Evolutionary conservation across 768 basidiomycete species (phyloP), one percentile per base, ranked within the genome.

Genomic region (Tylopilus sp.): DNA sequence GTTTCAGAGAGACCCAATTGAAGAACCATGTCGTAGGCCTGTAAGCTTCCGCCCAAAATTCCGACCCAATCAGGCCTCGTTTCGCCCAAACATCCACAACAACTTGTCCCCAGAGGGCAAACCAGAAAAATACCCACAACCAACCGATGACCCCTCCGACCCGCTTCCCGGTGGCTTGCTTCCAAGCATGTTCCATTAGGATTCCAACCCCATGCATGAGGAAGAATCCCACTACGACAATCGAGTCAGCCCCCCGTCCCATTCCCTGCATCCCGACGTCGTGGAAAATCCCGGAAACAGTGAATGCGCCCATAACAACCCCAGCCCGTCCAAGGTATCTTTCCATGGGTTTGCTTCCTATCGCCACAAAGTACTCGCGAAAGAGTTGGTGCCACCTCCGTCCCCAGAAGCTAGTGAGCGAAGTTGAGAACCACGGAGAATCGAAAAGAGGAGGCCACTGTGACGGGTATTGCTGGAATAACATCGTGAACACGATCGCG

Each of bases 311-410:
- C 3, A 88, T 51, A 9, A 86, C 69, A 4, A 63, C 67, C 6
- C 81, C 83, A 3, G 62, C 50, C 19, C 76, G 76, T 22, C 86
- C 84, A 25, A 80, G 59, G 6, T 80, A 55, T 48, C 59, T 60
- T 25, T 63, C 63, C 25, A 80, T 46, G 0, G 81, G 80, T 29
- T 69, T 71, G 11, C 71, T 71, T 13, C 84, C 85, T n/a, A 81
- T 55, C 13, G 63, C 66, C 37, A 85, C 66, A 59, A 88, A 87
- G 33, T 66, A 60, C 40, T 82, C 77, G 11, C 85, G 77, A 61
- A 86, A 84, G 6, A 82, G 54, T 59, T 87, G 85, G 58, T 89
- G 87, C 87, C 87, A 89, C n/a, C 78, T 69, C 50, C 55, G 64
- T 4, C 77, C 72, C 87, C 87, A 89, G 52, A 85, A 80, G 22